These are phyloP conservation scores for Penicillium sp. DNA, from an alignment of 2,329 filamentous ascomycete genomes.

Conservation along the genomic window DNA sequence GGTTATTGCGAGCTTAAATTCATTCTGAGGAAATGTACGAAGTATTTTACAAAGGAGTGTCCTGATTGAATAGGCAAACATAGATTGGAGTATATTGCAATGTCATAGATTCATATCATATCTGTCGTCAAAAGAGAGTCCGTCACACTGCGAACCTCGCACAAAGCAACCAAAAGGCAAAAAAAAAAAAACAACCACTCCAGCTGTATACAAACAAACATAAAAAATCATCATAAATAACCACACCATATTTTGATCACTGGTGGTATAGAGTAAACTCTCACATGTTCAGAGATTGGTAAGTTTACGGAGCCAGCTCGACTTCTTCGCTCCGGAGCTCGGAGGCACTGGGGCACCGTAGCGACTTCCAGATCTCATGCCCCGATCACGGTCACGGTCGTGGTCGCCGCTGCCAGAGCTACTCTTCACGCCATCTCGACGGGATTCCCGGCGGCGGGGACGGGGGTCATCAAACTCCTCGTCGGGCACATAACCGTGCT, in stretches of 20 bases:
- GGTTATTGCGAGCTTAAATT: no score
- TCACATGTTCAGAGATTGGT: slow-evolving; percentile 31
- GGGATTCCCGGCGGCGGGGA: slow-evolving; percentile 32
- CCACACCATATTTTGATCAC: background rate
- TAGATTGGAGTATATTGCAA: slow-evolving; percentile 3
- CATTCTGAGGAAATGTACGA: no score
- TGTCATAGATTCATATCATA: slow-evolving; percentile 8
- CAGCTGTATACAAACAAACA: slow-evolving; percentile 1
- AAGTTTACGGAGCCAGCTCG: slow-evolving; percentile 47
- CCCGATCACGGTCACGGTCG: slow-evolving; percentile 38
- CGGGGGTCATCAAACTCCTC: slow-evolving; percentile 42
- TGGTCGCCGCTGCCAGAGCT: slow-evolving; percentile 43
- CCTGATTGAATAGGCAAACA: no score
- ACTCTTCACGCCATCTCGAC: slow-evolving; percentile 36
- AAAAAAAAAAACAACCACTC: slow-evolving; percentile 2
- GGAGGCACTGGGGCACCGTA: slow-evolving; percentile 24
- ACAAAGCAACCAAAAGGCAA: background rate
- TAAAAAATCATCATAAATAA: background rate
- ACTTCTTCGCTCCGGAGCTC: slow-evolving; percentile 33
- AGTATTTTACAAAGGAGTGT: no score
- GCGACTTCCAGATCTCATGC: slow-evolving; percentile 30
- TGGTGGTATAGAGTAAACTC: background rate
- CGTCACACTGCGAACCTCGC: slow-evolving; percentile 1
- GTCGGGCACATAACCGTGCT: slow-evolving; percentile 37
- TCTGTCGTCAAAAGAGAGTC: slow-evolving; percentile 12